Evolutionary conservation across 306 rosid species (phyloP).

Genomic region (Cicer arietinum): DNA sequence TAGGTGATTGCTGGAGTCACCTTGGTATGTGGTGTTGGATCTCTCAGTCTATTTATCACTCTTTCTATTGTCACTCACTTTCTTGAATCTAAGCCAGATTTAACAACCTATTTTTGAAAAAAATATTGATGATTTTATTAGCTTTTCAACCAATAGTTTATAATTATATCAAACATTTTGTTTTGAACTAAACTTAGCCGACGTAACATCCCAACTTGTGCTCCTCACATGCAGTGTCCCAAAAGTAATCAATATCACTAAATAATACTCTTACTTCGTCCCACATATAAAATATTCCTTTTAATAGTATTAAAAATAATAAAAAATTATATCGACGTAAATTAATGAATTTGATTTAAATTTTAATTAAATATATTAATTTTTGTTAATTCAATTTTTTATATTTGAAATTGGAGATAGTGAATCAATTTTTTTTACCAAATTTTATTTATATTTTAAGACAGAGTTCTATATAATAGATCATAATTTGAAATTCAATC

Average conservation of each 20-base stretch:
- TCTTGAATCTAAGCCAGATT: conserved; percentile 26
- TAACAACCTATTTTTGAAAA: background rate
- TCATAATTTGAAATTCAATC: too few relatives aligned
- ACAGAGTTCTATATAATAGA: too few relatives aligned
- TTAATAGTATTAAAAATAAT: too few relatives aligned
- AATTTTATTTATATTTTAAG: too few relatives aligned
- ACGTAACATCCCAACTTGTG: background rate
- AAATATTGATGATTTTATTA: background rate
- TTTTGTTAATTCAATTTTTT: too few relatives aligned
- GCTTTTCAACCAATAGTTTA: background rate
- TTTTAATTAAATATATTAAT: too few relatives aligned
- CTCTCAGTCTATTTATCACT: background rate
- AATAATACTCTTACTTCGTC: too few relatives aligned
- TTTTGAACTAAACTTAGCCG: background rate
- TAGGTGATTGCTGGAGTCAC: conserved; percentile 71
- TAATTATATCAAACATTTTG: conserved; percentile 16
- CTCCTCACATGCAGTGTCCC: background rate
- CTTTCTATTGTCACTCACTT: conserved; percentile 38
- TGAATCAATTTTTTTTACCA: too few relatives aligned
- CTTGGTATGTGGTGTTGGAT: conserved; percentile 37
- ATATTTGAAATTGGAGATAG: too few relatives aligned
- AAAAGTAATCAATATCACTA: background rate
- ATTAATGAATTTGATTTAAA: too few relatives aligned
- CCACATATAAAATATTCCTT: too few relatives aligned
- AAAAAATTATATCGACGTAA: too few relatives aligned